Evolutionary conservation across 108 stramenopile genomes (phyloP).

Genomic region (Phaeodactylum tricornutum): DNA sequence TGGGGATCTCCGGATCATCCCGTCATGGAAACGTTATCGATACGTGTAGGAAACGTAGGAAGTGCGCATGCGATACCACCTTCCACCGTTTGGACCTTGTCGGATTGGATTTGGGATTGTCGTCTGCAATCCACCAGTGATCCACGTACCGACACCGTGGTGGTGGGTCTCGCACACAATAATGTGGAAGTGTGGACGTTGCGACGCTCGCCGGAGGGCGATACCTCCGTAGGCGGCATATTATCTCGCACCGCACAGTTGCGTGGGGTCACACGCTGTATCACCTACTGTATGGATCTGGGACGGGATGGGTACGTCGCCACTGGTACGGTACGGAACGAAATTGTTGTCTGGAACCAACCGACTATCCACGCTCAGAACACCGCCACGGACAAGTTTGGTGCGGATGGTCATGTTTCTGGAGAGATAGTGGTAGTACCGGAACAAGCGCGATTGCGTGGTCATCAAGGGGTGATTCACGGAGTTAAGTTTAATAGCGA

Average conservation of each 20-base stretch:
- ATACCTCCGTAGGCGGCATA: not conserved
- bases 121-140: not conserved
- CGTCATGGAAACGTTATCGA: too few relatives aligned
- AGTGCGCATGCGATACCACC: too few relatives aligned
- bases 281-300: not conserved
- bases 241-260: not conserved
- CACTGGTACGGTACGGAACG: too few relatives aligned
- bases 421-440: not conserved
- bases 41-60: too few relatives aligned
- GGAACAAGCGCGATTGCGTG: too few relatives aligned
- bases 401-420: not conserved
- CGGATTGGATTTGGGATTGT: conserved; percentile 11
- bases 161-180: conserved; percentile 3
- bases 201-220: too few relatives aligned
- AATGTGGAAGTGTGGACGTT: conserved; percentile 1
- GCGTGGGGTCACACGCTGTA: not conserved
- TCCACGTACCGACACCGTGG: not conserved
- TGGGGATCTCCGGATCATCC: too few relatives aligned
- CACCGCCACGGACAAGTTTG: too few relatives aligned
- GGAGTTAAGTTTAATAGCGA: not conserved
- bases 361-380: too few relatives aligned
- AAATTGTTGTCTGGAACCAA: too few relatives aligned
- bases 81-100: too few relatives aligned
- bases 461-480: conserved; percentile 6
- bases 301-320: not conserved